A percentile compares a stretch with the other conserved stretches of the same genome.
These are phyloP conservation scores for Leccinum subgranulosum DNA, from an alignment of 768 basidiomycete species.

Conservation along the genomic window DNA sequence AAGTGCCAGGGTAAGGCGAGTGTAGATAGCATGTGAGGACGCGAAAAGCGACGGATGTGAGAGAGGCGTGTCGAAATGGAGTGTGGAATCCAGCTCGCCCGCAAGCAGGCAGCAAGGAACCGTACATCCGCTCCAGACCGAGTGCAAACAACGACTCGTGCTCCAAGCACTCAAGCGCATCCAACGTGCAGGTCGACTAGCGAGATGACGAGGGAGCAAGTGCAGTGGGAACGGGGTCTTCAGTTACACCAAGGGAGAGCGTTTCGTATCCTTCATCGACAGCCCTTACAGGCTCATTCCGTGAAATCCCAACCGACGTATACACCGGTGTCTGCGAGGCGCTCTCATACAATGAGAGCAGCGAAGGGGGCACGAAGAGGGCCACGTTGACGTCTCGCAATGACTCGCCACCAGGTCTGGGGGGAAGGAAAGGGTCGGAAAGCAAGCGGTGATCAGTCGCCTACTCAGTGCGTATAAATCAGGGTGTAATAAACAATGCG, in stretches of 20 bases:
- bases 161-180: constrained; percentile 25
- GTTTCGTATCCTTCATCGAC: constrained; percentile 17
- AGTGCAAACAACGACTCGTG: constrained; percentile 6
- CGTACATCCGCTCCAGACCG: constrained; percentile 8
- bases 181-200: constrained; percentile 35
- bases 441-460: constrained; percentile 49
- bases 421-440: constrained; percentile 17
- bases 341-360: constrained; percentile 36
- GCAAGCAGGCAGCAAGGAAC: constrained; percentile 26
- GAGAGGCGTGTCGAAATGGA: constrained; percentile 26
- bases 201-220: constrained; percentile 32
- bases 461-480: constrained; percentile 35
- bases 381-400: constrained; percentile 27
- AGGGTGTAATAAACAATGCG: constrained; percentile 44
- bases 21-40: constrained; percentile 13
- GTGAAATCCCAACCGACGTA: constrained; percentile 23
- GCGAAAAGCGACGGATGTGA: not conserved
- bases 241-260: not conserved
- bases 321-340: constrained; percentile 22
- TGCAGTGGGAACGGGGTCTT: constrained; percentile 13
- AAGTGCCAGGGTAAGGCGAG: constrained; percentile 16
- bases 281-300: constrained; percentile 27
- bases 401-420: constrained; percentile 19
- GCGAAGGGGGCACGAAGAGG: constrained; percentile 17
- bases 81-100: constrained; percentile 17